phyloP scores from a whole-genome alignment of 257 asterid species.

The Nicotiana otophora region DNA sequence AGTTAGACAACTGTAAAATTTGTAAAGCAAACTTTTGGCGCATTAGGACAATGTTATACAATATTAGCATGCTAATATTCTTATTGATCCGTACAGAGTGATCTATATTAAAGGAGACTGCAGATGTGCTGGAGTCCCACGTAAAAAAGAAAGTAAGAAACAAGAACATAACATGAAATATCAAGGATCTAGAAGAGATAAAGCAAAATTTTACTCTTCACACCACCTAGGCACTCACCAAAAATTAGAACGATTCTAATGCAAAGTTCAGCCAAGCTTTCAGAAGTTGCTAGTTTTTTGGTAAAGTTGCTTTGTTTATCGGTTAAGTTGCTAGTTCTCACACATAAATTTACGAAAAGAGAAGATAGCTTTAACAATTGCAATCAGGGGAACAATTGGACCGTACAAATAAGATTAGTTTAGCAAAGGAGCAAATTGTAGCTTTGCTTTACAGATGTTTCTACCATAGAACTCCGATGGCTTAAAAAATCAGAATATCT shows the following conservation, averaged over 20 bases:
- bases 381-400: background rate
- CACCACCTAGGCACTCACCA: background rate
- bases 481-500: background rate
- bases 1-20: background rate
- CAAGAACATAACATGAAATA: background rate
- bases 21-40: background rate
- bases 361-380: background rate
- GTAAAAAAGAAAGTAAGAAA: background rate
- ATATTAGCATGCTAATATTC: background rate
- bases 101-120: background rate
- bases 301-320: background rate
- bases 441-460: background rate
- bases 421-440: background rate
- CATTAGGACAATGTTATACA: background rate
- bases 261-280: background rate
- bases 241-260: background rate
- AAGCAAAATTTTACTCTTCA: background rate
- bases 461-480: background rate
- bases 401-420: background rate
- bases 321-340: background rate
- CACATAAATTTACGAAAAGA: background rate
- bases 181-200: background rate
- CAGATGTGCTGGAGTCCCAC: background rate
- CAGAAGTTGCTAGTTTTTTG: too few species aligned
- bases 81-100: background rate